A percentile compares a stretch with the other conserved stretches of the same genome.
phyloP scores from a whole-genome alignment of 2,329 filamentous ascomycete species.

The Pseudocercospora vitis region DNA sequence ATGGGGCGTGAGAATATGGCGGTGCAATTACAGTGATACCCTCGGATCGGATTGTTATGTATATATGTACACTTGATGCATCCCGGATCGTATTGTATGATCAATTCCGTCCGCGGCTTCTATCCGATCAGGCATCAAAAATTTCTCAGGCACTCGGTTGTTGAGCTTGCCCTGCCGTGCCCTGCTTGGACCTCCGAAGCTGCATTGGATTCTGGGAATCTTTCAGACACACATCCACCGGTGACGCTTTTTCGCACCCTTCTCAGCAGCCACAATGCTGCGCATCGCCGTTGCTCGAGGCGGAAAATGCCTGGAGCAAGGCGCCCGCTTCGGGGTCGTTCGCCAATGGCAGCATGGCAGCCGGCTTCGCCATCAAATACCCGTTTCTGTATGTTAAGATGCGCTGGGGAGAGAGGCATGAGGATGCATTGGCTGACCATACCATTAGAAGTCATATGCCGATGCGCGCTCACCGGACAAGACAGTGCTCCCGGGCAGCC shows the following conservation, averaged over 20 bases:
- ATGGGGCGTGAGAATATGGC: not conserved
- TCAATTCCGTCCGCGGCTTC: too few relatives aligned
- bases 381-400: slow-evolving; percentile 2
- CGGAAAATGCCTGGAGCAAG: slow-evolving; percentile 22
- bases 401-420: not conserved
- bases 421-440: not conserved
- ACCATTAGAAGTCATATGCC: slow-evolving; percentile 33
- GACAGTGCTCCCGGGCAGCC: slow-evolving; percentile 37
- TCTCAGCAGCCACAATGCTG: slow-evolving; percentile 23
- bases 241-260: not conserved
- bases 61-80: not conserved
- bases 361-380: slow-evolving; percentile 9
- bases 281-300: slow-evolving; percentile 27
- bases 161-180: too few relatives aligned
- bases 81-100: too few relatives aligned
- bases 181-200: not conserved
- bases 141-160: too few relatives aligned
- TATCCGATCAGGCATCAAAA: too few relatives aligned
- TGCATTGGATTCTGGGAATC: not conserved
- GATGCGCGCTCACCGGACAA: slow-evolving; percentile 35
- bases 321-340: slow-evolving; percentile 12
- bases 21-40: not conserved
- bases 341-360: slow-evolving; percentile 22
- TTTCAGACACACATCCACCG: not conserved
- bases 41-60: slow-evolving; percentile 26